Base-by-base conservation (phyloP, 768 basidiomycete species). In the Mycena filopes region DNA sequence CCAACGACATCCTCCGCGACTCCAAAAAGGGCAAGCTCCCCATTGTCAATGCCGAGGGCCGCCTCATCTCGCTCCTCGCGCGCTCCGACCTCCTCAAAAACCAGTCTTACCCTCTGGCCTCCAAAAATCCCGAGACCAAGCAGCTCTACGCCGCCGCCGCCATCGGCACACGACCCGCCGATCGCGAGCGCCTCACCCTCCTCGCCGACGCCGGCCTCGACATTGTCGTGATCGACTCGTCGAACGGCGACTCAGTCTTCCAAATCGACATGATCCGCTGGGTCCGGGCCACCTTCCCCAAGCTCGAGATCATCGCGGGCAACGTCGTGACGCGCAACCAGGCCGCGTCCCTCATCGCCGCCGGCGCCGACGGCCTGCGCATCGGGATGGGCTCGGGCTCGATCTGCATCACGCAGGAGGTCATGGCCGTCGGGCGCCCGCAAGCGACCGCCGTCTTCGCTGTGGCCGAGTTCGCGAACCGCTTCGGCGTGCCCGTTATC, bases 351-450 rank as follows among this genome's bases (percentile, higher is more conserved):
- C 88, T 99, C 64, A 98, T 99, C 70, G 89, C 86, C 11, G 96
- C 95, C 3, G 98, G 98, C 45, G 98, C 96, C 4, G 98, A 99
- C 71, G 97, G 85, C n/a, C 85, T 99, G 15, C 91, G 95, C 25
- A 85, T 99, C 40, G 98, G 98, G 42, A 99, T 99, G 98, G 98
- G 98, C 40, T 94, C 92, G 10, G 98, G 98, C 12, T 97, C 95
- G 7, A 99, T 99, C 74, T 99, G 98, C 77, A 99, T 99, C 80
- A 99, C 98, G 8, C 98, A 99, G 79, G 98, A 99, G 75, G 92
- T 99, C 72, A 99, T 98, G 94, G 98, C 98, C 12, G 97, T 99
- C 55, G 98, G 98, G 16, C 89, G 98, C 18, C 98, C 97, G 1
- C 98, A 99, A 77, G 98, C 96, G 2, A 96, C 96, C 0, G 97